Percentiles rank a stretch among this genome's conserved stretches.
Conservation (phyloP, 2,329 filamentous ascomycete species). For the Blastomyces percursus region DNA sequence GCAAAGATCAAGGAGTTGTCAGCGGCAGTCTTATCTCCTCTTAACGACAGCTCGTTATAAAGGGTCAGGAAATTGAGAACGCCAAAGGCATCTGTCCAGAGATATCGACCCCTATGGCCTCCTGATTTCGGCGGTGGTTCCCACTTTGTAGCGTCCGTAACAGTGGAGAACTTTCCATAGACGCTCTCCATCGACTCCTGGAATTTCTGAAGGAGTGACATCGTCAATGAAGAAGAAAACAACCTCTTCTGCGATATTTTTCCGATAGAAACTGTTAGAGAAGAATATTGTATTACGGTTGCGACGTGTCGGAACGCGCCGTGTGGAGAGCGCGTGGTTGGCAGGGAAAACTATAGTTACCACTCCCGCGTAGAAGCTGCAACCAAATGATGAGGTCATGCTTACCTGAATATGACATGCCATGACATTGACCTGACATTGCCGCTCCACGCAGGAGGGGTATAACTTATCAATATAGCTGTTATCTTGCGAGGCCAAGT, state of each 20-base stretch:
- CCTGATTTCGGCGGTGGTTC: constrained; percentile 40
- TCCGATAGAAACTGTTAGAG: neutral
- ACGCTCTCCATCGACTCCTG: constrained; percentile 26
- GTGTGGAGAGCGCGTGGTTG: neutral
- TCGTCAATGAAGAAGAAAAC: neutral
- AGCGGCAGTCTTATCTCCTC: constrained; percentile 15
- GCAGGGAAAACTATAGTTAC: too few species aligned
- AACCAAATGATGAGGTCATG: neutral
- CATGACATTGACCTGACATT: neutral
- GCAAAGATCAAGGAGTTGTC: constrained; percentile 42
- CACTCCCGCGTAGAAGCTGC: too few species aligned
- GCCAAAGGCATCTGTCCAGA: constrained; percentile 53
- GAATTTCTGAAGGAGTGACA: constrained; percentile 11
- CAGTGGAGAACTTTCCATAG: constrained; percentile 28
- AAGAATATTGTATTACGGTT: neutral
- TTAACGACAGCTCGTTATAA: constrained; percentile 27
- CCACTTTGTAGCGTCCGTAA: constrained; percentile 33
- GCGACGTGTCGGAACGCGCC: neutral
- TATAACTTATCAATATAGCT: too few species aligned
- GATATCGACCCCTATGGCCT: constrained; percentile 47
- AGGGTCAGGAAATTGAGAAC: constrained; percentile 50
- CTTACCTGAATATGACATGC: too few species aligned
- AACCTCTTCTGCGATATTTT: neutral
- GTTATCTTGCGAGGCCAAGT: neutral
- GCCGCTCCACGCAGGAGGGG: too few species aligned